Evolutionary conservation across 371 early-diverging fungal species (phyloP).

Genomic region (Rhizopus sp.): DNA sequence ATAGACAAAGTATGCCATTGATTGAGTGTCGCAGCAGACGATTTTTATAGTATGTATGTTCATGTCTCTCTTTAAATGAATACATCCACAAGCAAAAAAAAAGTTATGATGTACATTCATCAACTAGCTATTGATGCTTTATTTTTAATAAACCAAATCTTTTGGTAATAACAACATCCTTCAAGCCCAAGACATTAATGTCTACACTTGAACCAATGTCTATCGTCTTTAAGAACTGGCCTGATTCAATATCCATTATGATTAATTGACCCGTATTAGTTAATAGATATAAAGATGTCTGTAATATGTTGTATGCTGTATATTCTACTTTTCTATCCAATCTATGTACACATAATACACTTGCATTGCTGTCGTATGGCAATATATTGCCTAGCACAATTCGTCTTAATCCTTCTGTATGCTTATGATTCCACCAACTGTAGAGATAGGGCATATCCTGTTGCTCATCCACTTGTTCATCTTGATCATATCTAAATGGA

Average conservation of each 20-base stretch:
- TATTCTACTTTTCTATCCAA: conserved; percentile 20
- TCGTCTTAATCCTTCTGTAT: conserved; percentile 4
- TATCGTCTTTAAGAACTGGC: conserved; percentile 8
- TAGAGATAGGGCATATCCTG: background rate
- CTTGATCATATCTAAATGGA: background rate
- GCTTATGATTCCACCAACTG: background rate
- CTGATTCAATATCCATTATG: conserved; percentile 29
- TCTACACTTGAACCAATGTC: conserved; percentile 15
- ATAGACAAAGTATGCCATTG: too few relatives aligned
- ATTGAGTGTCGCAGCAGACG: too few relatives aligned
- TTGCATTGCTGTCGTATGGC: background rate
- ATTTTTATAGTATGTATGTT: too few relatives aligned
- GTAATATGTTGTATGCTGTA: conserved; percentile 26
- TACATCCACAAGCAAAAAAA: too few relatives aligned
- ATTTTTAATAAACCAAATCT: conserved; percentile 13
- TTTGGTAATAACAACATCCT: conserved; percentile 23
- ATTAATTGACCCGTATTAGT: conserved; percentile 24
- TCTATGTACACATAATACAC: conserved; percentile 6
- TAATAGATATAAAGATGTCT: conserved; percentile 23
- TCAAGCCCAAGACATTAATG: conserved; percentile 20
- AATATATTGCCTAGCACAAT: background rate
- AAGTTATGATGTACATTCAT: too few relatives aligned
- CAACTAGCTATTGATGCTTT: background rate
- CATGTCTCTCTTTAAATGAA: too few relatives aligned
- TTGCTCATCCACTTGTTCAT: background rate